Conservation (phyloP, 2,329 filamentous ascomycete genomes). For the Ascochyta rabiei region DNA sequence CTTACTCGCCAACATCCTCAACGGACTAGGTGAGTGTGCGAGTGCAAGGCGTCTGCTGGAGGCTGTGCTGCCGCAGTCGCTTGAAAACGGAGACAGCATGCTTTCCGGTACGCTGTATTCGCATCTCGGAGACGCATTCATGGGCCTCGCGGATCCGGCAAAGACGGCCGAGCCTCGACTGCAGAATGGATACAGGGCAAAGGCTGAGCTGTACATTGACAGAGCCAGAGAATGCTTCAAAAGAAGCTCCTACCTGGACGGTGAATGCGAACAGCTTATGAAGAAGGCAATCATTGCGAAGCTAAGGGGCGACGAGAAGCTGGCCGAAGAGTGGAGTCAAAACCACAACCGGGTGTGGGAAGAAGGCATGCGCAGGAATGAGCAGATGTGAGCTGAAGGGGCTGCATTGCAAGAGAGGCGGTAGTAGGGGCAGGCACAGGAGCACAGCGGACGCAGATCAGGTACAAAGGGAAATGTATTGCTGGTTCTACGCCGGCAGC, state of each 20-base stretch:
- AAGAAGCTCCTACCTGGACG: slow-evolving; percentile 69
- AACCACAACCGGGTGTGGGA: slow-evolving; percentile 46
- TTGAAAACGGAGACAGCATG: slow-evolving; percentile 71
- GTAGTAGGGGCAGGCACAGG: slow-evolving; percentile 2
- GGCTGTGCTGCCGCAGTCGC: slow-evolving; percentile 71
- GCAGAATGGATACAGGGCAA: slow-evolving; percentile 32
- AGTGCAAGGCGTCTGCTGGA: slow-evolving; percentile 69
- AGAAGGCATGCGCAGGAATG: slow-evolving; percentile 28
- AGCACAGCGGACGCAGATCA: slow-evolving; percentile 6
- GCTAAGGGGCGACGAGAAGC: slow-evolving; percentile 57
- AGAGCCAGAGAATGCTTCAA: slow-evolving; percentile 59
- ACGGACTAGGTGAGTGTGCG: slow-evolving; percentile 72
- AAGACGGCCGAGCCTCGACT: slow-evolving; percentile 21
- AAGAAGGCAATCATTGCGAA: slow-evolving; percentile 82
- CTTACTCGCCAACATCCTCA: slow-evolving; percentile 70
- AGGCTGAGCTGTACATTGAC: slow-evolving; percentile 45
- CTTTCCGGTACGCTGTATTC: slow-evolving; percentile 72
- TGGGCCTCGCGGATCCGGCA: slow-evolving; percentile 72
- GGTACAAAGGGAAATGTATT: slow-evolving; percentile 43
- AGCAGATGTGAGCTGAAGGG: slow-evolving; percentile 1
- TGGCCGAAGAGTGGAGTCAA: slow-evolving; percentile 47
- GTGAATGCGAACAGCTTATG: slow-evolving; percentile 78
- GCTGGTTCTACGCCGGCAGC: slow-evolving; percentile 29
- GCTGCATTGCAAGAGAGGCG: neutral
- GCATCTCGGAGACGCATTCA: slow-evolving; percentile 74